A percentile compares a stretch with the other conserved stretches of the same genome.
phyloP scores from a whole-genome alignment of 1,284 basidiomycete species.

The Leccinum fuscescens region DNA sequence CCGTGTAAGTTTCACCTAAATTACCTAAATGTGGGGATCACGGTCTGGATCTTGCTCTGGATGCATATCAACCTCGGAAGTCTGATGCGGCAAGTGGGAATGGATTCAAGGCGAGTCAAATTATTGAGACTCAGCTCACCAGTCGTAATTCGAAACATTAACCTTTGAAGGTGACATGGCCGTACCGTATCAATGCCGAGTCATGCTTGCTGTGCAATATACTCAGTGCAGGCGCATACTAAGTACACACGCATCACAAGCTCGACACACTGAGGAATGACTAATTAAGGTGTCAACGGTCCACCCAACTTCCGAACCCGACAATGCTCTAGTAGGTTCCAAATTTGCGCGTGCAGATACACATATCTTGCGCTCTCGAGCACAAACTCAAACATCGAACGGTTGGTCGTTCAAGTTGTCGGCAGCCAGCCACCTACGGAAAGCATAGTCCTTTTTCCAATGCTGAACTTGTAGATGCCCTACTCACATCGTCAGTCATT shows the following conservation, averaged over 20 bases:
- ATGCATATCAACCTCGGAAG: not conserved
- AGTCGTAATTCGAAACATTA: not conserved
- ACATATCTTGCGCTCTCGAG: not conserved
- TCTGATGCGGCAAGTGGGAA: not conserved
- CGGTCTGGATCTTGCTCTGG: not conserved
- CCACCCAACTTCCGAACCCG: too few species aligned
- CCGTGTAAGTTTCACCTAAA: not conserved
- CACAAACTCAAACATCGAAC: not conserved
- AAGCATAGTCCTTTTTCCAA: not conserved
- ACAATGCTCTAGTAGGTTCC: too few species aligned
- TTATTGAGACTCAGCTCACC: not conserved
- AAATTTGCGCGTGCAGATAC: not conserved
- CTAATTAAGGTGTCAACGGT: too few species aligned
- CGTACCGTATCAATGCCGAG: too few species aligned
- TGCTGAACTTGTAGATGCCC: not conserved
- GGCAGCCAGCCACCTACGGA: too few species aligned
- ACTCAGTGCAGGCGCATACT: too few species aligned
- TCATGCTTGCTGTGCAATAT: too few species aligned
- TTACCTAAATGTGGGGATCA: not conserved
- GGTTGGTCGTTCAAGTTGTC: too few species aligned
- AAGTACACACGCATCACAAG: too few species aligned
- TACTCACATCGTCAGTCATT: not conserved
- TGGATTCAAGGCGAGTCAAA: not conserved
- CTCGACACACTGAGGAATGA: too few species aligned
- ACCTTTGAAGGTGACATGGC: too few species aligned